Base-by-base conservation (phyloP, 2,329 filamentous ascomycete species). In the Cryoendolithus antarcticus region DNA sequence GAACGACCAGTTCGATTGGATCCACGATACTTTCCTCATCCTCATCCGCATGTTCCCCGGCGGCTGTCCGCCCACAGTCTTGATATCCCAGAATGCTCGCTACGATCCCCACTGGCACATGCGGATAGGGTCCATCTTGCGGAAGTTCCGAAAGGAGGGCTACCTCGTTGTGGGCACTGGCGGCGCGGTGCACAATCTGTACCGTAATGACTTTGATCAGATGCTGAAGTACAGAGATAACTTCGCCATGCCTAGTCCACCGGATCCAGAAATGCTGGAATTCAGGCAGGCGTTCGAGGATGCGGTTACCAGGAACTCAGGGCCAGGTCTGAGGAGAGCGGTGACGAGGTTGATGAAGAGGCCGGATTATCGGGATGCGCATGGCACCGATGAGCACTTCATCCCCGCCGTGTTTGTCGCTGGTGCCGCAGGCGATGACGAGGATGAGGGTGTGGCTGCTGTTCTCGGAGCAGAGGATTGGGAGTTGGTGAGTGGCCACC, bases 361-460 rank as follows among this genome's bases (percentile, higher is more conserved):
- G 50, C 77, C 77, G 0, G 62, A 65, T 34, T 82, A 71, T 50
- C 60, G 77, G 10, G 77, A 81, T 48, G 78, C 79, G 0, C 78
- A 82, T 58, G 77, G 67, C 1, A 82, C 78, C 0, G 78, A 83
- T 50, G 79, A 82, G 53, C 77, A 82, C 51, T 82, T 78, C 46
- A 80, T 82, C 72, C 62, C 75, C 1, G 66, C 72, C 3, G 62
- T 76, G 49, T 82, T 82, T 57, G 70, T 77, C 0, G 73, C 75
- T 0, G 78, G 78, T 1, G 62, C 69, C 2, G 63, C 62, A 27
- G 68, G 75, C 1, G 66, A 66, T 27, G 58, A 56, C 49, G 57
- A 57, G 36, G 52, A 55, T 43, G 56, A 62, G 39, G 38, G 49
- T 39, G 50, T 56, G 38, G 52, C 53, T 39, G 34, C 34, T 35